Evolutionary conservation across 495 filamentous ascomycete genomes (phyloP), one percentile per base, ranked within the genome.

Genomic region (Geopyxis carbonaria): DNA sequence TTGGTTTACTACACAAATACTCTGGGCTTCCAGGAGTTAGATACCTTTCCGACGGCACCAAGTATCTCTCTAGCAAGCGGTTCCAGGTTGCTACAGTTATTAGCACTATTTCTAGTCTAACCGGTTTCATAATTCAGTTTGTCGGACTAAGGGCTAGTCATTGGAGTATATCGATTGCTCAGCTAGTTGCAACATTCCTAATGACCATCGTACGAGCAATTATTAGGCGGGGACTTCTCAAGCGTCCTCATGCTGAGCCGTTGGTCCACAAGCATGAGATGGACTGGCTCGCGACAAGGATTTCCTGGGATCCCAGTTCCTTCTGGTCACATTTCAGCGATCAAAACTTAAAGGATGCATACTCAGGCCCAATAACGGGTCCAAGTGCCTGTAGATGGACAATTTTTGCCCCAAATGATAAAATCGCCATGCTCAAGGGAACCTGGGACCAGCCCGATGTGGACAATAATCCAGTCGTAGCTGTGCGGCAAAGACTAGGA

Each of bases 101-200:
- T 30, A 15, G 27, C 15, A 30, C 27, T 30, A 15, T 15, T n/a
- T n/a, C 15, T 30, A 30, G 11, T 30, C 15, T 30, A 15, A 15
- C 27, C 11, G 27, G 27, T 15, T 30, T 30, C 27, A 30, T 30
- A 11, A n/a, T 30, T 15, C 27, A 30, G 5, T 30, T 30, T 15
- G 15, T 30, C 15, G 27, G 27, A 30, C 27, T 30, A 11, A 30
- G 27, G 15, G 27, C 11, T 30, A 30, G 15, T n/a, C n/a, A 67
- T 39, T 55, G 63, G 3, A 63, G 60, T 3, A 22, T 25, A 14
- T 27, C 46, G 5, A 27, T 46, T 10, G 43, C 44, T 10, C 43
- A 46, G 28, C 31, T 46, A 16, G 31, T 7, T 11, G 30, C 31
- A 0, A 39, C 38, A 10, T 14, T 20, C 13, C 5, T 47, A 2